These are phyloP conservation scores for Erodium chrysanthum DNA, from an alignment of 441 rosid species.

Conservation along the genomic window DNA sequence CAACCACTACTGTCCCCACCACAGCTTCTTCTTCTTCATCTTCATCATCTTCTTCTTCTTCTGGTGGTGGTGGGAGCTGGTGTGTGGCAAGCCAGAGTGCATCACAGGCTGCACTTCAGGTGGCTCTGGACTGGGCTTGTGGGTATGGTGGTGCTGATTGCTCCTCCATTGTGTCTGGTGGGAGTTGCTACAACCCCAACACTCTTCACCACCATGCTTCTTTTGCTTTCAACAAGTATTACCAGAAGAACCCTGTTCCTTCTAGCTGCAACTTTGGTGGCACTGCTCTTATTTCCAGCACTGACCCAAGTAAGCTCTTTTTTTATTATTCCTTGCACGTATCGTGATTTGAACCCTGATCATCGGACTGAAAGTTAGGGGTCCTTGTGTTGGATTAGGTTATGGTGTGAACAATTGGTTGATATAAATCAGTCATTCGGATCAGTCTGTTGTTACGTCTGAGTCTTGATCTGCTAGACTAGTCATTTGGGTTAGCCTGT, in stretches of 20 bases:
- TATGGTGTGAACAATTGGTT: too few species aligned
- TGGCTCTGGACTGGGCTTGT: constrained; percentile 55
- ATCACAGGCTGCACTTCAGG: constrained; percentile 39
- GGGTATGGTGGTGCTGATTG: constrained; percentile 52
- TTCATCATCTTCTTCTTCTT: neutral
- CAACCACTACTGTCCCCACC: constrained; percentile 22
- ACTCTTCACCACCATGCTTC: constrained; percentile 45
- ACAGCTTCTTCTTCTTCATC: constrained; percentile 21
- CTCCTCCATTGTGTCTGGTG: constrained; percentile 40
- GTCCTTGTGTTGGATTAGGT: too few species aligned
- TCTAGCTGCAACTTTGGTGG: constrained; percentile 86
- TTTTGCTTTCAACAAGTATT: constrained; percentile 50
- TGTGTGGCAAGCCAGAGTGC: constrained; percentile 50
- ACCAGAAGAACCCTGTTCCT: constrained; percentile 62
- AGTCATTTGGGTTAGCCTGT: too few species aligned
- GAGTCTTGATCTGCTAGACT: too few species aligned
- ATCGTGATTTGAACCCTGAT: too few species aligned
- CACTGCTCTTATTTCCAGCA: constrained; percentile 55
- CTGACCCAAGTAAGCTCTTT: constrained; percentile 81
- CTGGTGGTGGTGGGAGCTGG: constrained; percentile 44
- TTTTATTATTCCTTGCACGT: too few species aligned
- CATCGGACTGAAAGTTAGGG: too few species aligned
- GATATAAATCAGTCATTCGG: too few species aligned
- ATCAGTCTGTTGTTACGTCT: too few species aligned
- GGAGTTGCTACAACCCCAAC: constrained; percentile 48